Evolutionary conservation across 1,139 yeast species (phyloP).

Genomic region (Geotrichum phurueaensis): DNA sequence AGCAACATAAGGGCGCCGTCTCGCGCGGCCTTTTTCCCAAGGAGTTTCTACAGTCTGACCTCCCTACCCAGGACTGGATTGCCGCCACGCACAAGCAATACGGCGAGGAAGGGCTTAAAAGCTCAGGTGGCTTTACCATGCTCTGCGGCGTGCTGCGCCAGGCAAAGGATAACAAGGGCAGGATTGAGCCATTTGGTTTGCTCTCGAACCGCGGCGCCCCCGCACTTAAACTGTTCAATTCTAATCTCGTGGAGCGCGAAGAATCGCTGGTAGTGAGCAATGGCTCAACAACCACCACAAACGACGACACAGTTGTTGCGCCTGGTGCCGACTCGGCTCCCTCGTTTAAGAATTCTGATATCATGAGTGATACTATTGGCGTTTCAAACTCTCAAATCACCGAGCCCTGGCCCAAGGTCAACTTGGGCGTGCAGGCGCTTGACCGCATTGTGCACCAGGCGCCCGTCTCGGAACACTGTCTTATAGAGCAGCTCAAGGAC

Average conservation of each 20-base stretch:
- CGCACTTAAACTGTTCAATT: conserved; percentile 5
- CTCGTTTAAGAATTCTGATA: conserved; percentile 9
- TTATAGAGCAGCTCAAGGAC: conserved; percentile 49
- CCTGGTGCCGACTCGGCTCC: background rate
- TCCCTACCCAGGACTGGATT: conserved; percentile 45
- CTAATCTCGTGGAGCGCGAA: background rate
- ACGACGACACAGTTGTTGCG: background rate
- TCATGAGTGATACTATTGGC: conserved; percentile 41
- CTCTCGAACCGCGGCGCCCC: conserved; percentile 29
- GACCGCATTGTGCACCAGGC: conserved; percentile 38
- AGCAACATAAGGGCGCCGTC: conserved; percentile 36
- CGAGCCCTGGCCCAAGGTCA: conserved; percentile 71
- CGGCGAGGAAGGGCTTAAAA: conserved; percentile 33
- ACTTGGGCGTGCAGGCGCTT: conserved; percentile 46
- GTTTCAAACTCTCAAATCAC: conserved; percentile 56
- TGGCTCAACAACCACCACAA: background rate
- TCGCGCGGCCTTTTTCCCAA: conserved; percentile 73
- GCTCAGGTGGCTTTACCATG: conserved; percentile 80
- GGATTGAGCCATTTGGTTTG: conserved; percentile 39
- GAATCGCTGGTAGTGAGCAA: background rate
- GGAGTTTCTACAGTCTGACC: conserved; percentile 44
- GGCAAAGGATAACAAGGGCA: conserved; percentile 27
- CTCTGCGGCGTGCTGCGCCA: conserved; percentile 59
- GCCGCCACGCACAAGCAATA: conserved; percentile 18
- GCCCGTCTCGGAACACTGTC: conserved; percentile 36